phyloP scores from a whole-genome alignment of 2,329 filamentous ascomycete species.

The Pyrenophora graminea region DNA sequence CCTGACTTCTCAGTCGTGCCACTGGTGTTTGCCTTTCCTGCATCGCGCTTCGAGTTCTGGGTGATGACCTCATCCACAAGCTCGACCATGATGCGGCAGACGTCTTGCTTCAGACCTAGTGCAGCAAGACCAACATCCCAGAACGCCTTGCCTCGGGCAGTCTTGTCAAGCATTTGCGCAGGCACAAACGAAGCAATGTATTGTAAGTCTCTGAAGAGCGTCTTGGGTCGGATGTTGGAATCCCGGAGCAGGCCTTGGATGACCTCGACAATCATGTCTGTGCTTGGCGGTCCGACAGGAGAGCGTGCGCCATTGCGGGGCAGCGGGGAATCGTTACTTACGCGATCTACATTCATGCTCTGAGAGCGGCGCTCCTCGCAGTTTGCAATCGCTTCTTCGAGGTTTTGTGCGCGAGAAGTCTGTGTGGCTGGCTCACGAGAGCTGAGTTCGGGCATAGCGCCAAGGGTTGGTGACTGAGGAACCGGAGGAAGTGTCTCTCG shows the following conservation, averaged over 20 bases:
- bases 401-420: slow-evolving; percentile 50
- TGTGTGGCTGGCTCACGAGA: slow-evolving; percentile 51
- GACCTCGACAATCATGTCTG: slow-evolving; percentile 51
- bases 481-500: slow-evolving; percentile 48
- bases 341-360: slow-evolving; percentile 49
- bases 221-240: slow-evolving; percentile 50
- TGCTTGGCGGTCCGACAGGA: slow-evolving; percentile 46
- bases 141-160: slow-evolving; percentile 74
- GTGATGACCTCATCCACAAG: slow-evolving; percentile 71
- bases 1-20: slow-evolving; percentile 22
- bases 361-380: slow-evolving; percentile 70
- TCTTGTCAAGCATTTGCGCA: slow-evolving; percentile 61
- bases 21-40: slow-evolving; percentile 36
- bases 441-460: slow-evolving; percentile 51
- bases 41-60: slow-evolving; percentile 66
- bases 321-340: slow-evolving; percentile 45
- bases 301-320: slow-evolving; percentile 44
- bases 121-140: slow-evolving; percentile 88
- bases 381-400: slow-evolving; percentile 72
- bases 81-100: slow-evolving; percentile 82
- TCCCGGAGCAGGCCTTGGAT: slow-evolving; percentile 52
- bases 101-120: slow-evolving; percentile 83
- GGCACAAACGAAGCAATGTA: slow-evolving; percentile 66
- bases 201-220: slow-evolving; percentile 56
- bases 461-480: slow-evolving; percentile 52